These are phyloP conservation scores for Triglochin maritima DNA, from an alignment of 106 monocot species.

Conservation along the genomic window DNA sequence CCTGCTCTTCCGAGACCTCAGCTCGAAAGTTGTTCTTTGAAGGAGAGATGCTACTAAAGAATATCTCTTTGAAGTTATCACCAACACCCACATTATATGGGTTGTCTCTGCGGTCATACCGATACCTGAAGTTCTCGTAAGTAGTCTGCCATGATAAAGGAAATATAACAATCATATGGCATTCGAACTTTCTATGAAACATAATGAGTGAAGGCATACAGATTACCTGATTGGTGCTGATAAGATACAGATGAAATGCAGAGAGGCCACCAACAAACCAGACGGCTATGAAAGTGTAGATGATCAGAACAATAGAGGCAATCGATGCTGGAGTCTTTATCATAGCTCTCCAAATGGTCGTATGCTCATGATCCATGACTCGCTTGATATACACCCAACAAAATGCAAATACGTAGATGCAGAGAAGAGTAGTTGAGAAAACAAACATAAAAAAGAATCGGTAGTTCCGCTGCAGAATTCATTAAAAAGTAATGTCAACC, in stretches of 20 bases:
- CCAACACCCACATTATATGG: conserved; percentile 8
- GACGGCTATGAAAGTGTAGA: conserved; percentile 74
- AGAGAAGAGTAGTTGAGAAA: conserved; percentile 76
- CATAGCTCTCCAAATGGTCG: conserved; percentile 68
- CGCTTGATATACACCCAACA: conserved; percentile 75
- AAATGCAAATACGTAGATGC: conserved; percentile 74
- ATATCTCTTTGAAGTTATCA: conserved; percentile 15
- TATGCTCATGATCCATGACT: conserved; percentile 60
- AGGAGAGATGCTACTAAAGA: conserved; percentile 14
- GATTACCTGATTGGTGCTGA: conserved; percentile 84
- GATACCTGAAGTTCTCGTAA: conserved; percentile 25
- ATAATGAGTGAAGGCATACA: neutral
- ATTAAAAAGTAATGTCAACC: neutral
- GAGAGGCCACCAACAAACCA: conserved; percentile 95
- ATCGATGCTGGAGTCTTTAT: conserved; percentile 64
- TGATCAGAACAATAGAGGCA: conserved; percentile 55
- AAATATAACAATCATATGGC: neutral
- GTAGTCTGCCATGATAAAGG: conserved; percentile 10
- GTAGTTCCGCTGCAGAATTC: conserved; percentile 64
- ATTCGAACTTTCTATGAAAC: neutral
- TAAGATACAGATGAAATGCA: conserved; percentile 84
- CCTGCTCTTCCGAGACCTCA: conserved; percentile 7
- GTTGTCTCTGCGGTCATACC: conserved; percentile 8
- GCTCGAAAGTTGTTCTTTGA: conserved; percentile 21
- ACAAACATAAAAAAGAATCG: conserved; percentile 98